Conservation (phyloP, 352 stramenopile genomes). For the Thalassiosira exigua region DNA sequence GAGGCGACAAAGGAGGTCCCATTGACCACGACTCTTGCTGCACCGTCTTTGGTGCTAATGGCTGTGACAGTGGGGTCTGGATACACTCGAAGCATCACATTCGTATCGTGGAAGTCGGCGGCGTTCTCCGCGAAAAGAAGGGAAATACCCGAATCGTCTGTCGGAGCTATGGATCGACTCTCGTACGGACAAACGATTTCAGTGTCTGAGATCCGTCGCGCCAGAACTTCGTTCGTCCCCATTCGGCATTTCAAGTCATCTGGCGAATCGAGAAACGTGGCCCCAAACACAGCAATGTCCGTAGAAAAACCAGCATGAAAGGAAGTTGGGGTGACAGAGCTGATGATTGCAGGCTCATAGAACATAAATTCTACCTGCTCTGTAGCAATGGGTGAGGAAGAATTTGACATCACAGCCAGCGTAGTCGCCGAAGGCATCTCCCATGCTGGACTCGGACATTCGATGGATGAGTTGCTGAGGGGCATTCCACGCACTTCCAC, state of each 20-base stretch:
- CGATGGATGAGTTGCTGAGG: slow-evolving; percentile 35
- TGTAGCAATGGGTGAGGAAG: slow-evolving; percentile 5
- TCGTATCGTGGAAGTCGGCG: slow-evolving; percentile 39
- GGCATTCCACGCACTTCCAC: slow-evolving; percentile 26
- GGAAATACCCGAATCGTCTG: background rate
- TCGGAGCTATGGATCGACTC: background rate
- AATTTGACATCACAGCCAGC: slow-evolving; percentile 26
- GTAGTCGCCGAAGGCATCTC: slow-evolving; percentile 26
- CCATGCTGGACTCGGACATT: slow-evolving; percentile 42
- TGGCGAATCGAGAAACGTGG: slow-evolving; percentile 33
- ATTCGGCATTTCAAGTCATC: slow-evolving; percentile 41
- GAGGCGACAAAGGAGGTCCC: slow-evolving; percentile 46
- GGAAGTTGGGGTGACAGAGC: slow-evolving; percentile 16
- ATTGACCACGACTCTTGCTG: slow-evolving; percentile 28
- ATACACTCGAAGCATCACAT: slow-evolving; percentile 22
- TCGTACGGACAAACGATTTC: slow-evolving; percentile 36
- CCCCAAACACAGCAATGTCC: slow-evolving; percentile 33
- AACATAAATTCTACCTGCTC: slow-evolving; percentile 34
- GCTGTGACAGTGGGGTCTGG: slow-evolving; percentile 35
- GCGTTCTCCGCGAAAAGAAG: slow-evolving; percentile 46
- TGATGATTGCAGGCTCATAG: slow-evolving; percentile 41
- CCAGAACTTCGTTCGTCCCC: slow-evolving; percentile 30
- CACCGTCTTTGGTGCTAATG: slow-evolving; percentile 18
- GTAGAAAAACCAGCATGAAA: slow-evolving; percentile 37
- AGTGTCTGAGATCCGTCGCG: slow-evolving; percentile 28